phyloP scores from a whole-genome alignment of 208 protist genomes.

The Porcisia hertigi region DNA sequence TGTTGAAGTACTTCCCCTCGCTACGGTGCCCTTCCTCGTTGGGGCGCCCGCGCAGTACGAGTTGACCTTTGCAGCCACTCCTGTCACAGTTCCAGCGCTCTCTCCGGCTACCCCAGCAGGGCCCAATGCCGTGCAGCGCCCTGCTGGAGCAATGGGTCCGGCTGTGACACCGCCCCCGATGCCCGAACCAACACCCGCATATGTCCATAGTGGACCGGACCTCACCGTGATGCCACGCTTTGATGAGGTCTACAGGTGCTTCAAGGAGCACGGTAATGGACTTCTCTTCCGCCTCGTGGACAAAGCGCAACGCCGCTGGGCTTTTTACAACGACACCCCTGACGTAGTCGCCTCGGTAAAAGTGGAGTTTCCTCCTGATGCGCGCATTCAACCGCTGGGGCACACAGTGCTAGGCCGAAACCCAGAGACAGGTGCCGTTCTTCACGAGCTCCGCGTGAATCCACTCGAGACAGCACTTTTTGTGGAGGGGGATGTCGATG shows the following conservation, averaged over 20 bases:
- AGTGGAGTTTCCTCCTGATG: constrained; percentile 43
- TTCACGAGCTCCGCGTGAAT: constrained; percentile 50
- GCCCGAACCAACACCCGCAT: constrained; percentile 30
- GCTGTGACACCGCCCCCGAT: background rate
- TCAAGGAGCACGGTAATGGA: constrained; percentile 79
- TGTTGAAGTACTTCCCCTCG: constrained; percentile 56
- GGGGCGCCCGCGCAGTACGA: constrained; percentile 54
- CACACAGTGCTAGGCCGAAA: constrained; percentile 35
- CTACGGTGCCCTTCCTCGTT: constrained; percentile 61
- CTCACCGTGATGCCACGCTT: constrained; percentile 28
- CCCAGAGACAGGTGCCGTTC: constrained; percentile 38
- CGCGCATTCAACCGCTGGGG: constrained; percentile 44
- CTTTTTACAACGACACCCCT: constrained; percentile 82
- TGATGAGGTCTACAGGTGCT: constrained; percentile 70
- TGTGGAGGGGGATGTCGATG: constrained; percentile 50
- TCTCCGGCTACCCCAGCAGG: background rate
- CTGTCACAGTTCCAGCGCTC: constrained; percentile 25
- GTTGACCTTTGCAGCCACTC: constrained; percentile 53
- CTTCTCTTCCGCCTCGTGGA: constrained; percentile 82
- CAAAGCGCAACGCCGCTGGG: constrained; percentile 40
- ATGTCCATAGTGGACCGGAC: constrained; percentile 55
- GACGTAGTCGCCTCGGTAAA: constrained; percentile 49
- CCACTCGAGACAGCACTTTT: constrained; percentile 68
- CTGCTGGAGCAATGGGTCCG: background rate
- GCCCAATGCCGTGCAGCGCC: background rate